phyloP scores from a whole-genome alignment of 768 basidiomycete species.

The Mycena haematopus region DNA sequence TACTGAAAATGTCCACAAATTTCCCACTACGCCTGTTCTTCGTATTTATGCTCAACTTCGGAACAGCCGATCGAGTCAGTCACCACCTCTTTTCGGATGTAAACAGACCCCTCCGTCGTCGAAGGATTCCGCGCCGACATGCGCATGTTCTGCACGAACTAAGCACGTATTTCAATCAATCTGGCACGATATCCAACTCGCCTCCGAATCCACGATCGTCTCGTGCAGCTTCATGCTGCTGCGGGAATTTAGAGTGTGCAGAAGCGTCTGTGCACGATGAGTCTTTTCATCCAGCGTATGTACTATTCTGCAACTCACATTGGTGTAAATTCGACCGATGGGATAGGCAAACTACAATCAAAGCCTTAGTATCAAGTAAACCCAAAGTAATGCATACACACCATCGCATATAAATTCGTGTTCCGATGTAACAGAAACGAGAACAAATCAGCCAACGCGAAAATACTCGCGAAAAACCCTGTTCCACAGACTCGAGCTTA shows the following conservation, averaged over 20 bases:
- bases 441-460: constrained; percentile 40
- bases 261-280: constrained; percentile 33
- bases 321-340: constrained; percentile 44
- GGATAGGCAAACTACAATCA: constrained; percentile 38
- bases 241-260: constrained; percentile 37
- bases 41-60: constrained; percentile 24
- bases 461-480: constrained; percentile 41
- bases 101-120: constrained; percentile 15
- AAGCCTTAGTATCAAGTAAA: not conserved
- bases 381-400: not conserved
- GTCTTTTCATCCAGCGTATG: not conserved
- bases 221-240: constrained; percentile 26
- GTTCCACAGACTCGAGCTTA: not conserved
- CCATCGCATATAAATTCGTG: constrained; percentile 40
- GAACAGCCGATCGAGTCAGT: constrained; percentile 24
- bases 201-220: constrained; percentile 23
- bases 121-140: constrained; percentile 15
- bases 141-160: constrained; percentile 19
- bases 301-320: constrained; percentile 34
- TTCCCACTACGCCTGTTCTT: not conserved
- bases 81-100: constrained; percentile 24
- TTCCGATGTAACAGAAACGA: constrained; percentile 34
- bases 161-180: not conserved
- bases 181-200: not conserved
- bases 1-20: too few species aligned